Base-by-base conservation (phyloP, 2,329 filamentous ascomycete species). In the Shiraia sp. region DNA sequence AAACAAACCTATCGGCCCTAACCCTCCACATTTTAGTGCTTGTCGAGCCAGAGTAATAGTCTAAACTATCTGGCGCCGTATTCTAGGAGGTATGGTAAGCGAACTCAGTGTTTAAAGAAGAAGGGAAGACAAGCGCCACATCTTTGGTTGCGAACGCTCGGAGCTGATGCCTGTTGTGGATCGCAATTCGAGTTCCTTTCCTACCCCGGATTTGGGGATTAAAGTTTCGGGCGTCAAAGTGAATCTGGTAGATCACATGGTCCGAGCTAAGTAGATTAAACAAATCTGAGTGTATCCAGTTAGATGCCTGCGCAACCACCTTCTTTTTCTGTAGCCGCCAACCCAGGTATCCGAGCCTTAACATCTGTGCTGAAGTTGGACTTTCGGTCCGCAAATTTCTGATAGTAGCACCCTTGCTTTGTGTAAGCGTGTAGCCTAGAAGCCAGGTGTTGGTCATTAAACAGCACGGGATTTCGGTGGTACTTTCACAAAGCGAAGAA, bases 211-310 rank as follows among this genome's bases (percentile, higher is more conserved):
- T 45, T 45, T 38, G 46, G 34, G 19, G 27, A 36, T 36, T 28
- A 24, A 28, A 26, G 25, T 40, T 24, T 36, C 28, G 39, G 41
- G 43, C 42, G 42, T 47, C 29, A 36, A 40, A 40, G 42, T 45
- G 48, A 49, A 44, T 48, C 39, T 46, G 40, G 41, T 51, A 53
- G 50, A 59, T 59, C 55, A 58, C 49, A 42, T 53, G 54, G 40
- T 32, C 42, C 30, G 37, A 32, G 34, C 19, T 17, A 31, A 36
- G 52, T 59, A 57, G 38, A 60, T 61, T 55, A 52, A 55, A 32
- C 26, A 47, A 36, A 40, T 34, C 38, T 43, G 25, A 19, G 30
- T 32, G 33, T 29, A 40, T 31, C 59, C 59, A 64, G 54, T 64
- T 41, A 59, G 41, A 47, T 48, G 49, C 28, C 35, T 3, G 22